A percentile compares a stretch with the other conserved stretches of the same genome.
Conservation (phyloP, 129 eudicot genomes). For the Centrapalus pauciflorus region DNA sequence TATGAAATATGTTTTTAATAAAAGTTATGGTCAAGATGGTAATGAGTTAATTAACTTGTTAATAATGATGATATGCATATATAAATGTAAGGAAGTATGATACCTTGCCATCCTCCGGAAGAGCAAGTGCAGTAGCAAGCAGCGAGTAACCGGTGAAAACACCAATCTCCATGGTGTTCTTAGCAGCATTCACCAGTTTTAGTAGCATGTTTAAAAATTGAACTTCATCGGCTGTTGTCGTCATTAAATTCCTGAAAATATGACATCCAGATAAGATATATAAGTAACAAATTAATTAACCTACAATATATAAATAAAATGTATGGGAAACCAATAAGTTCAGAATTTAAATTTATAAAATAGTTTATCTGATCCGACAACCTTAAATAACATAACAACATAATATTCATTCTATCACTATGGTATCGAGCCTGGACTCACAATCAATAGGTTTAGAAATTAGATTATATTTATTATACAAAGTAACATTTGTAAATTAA, state of each 20-base stretch:
- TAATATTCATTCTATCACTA: no score
- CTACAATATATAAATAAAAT: neutral
- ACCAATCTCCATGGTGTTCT: constrained; percentile 92
- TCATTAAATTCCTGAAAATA: constrained; percentile 69
- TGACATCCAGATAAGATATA: neutral
- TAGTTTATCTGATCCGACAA: neutral
- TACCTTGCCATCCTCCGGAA: constrained; percentile 91
- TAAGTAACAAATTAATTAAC: neutral
- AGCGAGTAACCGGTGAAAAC: constrained; percentile 92
- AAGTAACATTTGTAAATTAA: no score
- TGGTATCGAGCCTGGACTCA: no score
- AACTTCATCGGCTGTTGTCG: constrained; percentile 91
- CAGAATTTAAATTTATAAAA: neutral
- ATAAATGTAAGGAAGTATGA: neutral
- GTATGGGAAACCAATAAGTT: neutral
- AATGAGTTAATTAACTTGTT: neutral
- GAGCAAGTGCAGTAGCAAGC: constrained; percentile 92
- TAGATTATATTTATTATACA: no score
- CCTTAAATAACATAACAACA: no score
- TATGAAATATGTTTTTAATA: neutral
- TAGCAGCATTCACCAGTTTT: constrained; percentile 73
- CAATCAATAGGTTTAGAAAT: no score
- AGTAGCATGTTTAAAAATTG: constrained; percentile 76
- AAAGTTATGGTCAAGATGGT: no score
- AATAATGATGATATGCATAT: neutral